Base-by-base conservation (phyloP, 805 yeast species). In the Monosporozyma solicola region DNA sequence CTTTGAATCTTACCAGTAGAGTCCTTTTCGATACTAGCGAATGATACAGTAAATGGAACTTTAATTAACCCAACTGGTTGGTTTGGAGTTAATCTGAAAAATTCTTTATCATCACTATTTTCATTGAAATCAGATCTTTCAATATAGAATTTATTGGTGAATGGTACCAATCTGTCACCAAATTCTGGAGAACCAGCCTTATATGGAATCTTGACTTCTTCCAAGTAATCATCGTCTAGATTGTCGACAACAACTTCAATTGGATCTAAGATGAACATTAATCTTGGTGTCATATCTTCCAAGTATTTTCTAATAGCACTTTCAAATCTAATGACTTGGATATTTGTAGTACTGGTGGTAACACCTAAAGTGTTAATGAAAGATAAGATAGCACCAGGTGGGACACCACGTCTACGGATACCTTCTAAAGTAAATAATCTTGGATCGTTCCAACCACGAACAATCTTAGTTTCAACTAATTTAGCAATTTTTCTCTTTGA, bases 401-500 rank as follows among this genome's bases (percentile, higher is more conserved):
- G 99, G 8, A 94, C 84, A 74, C 99, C 99, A 68, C 99, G 87
- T 69, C 99, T 86, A 67, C 89, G 85, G 56, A 94, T 82, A 50
- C 94, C 96, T 61, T 90, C 99, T 62, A 94, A 79, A 5, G 99
- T 94, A 71, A 83, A 94, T 68, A 94, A 77, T 66, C 99, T 81
- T 63, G 99, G 99, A 72, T 94, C 99, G 71, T 94, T 95, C 99
- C 99, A 94, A 47, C 89, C 97, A 69, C 96, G 82, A 25, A 94
- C 99, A 63, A 78, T 73, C 5, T 78, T 74, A 29, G 83, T 94
- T 53, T 80, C 85, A 24, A 94, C 98, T 60, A 94, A 78, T 71
- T 89, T 87, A 58, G 96, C 95, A 68, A 94, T 90, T 73, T 94
- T 94, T 70, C 99, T 83, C 79, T 94, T 94, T 54, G 96, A 88